Evolutionary conservation across 2,329 filamentous ascomycete genomes (phyloP).

Genomic region (Thelonectria olida): DNA sequence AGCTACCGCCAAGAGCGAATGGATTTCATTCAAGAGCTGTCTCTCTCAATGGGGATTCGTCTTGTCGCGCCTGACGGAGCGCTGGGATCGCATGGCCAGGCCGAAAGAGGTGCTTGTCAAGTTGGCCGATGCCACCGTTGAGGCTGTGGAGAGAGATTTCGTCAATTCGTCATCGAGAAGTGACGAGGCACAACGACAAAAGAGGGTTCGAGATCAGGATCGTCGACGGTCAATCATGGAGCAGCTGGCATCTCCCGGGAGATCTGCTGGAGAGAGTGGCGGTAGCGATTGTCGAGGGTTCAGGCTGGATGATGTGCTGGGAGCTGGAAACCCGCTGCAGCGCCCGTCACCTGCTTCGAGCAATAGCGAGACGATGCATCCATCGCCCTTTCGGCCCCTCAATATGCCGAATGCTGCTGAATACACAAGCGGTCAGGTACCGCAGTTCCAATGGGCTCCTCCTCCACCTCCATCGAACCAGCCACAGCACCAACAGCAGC

Average conservation of each 20-base stretch:
- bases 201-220: slow-evolving; percentile 5
- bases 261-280: neutral
- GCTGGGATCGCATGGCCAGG: slow-evolving; percentile 26
- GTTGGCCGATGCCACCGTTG: slow-evolving; percentile 24
- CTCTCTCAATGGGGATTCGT: slow-evolving; percentile 34
- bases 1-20: slow-evolving; percentile 22
- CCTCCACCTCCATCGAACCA: neutral
- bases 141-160: slow-evolving; percentile 17
- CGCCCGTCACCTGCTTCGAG: neutral
- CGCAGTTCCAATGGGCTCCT: slow-evolving; percentile 1
- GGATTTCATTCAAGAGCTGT: slow-evolving; percentile 36
- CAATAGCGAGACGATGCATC: neutral
- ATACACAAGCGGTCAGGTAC: neutral
- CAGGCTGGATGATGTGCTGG: neutral
- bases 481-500: neutral
- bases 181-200: slow-evolving; percentile 14
- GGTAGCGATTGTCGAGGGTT: neutral
- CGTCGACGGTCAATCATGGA: slow-evolving; percentile 17
- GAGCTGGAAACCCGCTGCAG: neutral
- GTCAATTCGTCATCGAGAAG: slow-evolving; percentile 1
- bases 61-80: slow-evolving; percentile 23
- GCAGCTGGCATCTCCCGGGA: slow-evolving; percentile 5
- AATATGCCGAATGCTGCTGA: neutral
- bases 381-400: neutral
- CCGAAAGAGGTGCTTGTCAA: slow-evolving; percentile 19